Conservation (phyloP, 2,329 filamentous ascomycete species). For the Clarireedia homoeocarpa region DNA sequence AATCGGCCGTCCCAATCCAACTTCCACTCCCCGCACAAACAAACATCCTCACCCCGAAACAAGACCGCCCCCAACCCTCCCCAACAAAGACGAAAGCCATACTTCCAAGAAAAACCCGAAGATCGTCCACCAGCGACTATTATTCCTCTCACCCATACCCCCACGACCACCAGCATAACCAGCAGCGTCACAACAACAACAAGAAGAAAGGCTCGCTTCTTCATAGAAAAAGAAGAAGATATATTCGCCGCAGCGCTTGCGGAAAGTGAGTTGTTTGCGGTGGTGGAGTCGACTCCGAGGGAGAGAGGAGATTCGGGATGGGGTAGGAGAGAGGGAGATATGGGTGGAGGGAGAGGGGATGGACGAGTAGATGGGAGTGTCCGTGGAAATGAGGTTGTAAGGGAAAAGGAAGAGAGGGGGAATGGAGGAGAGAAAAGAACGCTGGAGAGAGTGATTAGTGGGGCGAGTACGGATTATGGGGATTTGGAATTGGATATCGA, state of each 20-base stretch:
- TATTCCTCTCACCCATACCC: background rate
- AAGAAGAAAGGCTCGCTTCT: slow-evolving; percentile 16
- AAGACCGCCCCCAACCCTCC: background rate
- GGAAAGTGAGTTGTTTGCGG: slow-evolving; percentile 12
- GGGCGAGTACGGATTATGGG: slow-evolving; percentile 25
- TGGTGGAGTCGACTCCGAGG: background rate
- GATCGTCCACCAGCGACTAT: background rate
- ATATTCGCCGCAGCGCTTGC: slow-evolving; percentile 17
- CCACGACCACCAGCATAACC: background rate
- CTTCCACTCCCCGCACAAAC: background rate
- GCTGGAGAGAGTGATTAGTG: slow-evolving; percentile 10
- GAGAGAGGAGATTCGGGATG: background rate
- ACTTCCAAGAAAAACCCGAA: background rate
- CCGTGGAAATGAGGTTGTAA: background rate
- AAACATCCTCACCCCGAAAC: background rate
- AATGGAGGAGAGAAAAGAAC: slow-evolving; percentile 6
- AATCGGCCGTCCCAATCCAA: background rate
- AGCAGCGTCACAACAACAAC: too few relatives aligned
- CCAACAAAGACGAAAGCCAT: background rate
- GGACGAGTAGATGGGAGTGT: too few relatives aligned
- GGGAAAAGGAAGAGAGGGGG: background rate
- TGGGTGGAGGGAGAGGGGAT: background rate
- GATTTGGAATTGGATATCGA: slow-evolving; percentile 20
- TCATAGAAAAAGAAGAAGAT: slow-evolving; percentile 24
- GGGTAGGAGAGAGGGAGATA: background rate